Percentiles rank a stretch among this genome's conserved stretches.
Evolutionary conservation across 169 alveolate species (phyloP).

Genomic region (Plasmodium cynomolgi): DNA sequence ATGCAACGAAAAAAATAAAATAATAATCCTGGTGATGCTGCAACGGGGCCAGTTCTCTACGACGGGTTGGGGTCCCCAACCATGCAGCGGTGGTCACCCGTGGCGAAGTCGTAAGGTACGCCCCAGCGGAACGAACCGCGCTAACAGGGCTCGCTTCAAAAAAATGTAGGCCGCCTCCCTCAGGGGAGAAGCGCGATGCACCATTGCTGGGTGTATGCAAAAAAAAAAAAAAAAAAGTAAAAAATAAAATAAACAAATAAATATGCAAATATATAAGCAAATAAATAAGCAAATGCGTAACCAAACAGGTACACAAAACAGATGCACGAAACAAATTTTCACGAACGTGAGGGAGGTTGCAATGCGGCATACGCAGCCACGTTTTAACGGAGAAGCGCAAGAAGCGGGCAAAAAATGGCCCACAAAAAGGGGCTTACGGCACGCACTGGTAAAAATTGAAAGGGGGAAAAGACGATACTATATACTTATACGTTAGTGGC

Average conservation of each 20-base stretch:
- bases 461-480: neutral
- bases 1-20: neutral
- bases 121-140: neutral
- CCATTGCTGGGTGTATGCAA: neutral
- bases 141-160: neutral
- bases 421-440: neutral
- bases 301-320: neutral
- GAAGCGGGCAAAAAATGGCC: neutral
- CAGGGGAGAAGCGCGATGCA: neutral
- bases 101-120: neutral
- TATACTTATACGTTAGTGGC: neutral
- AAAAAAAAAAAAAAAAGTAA: neutral
- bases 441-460: neutral
- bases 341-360: neutral
- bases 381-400: neutral
- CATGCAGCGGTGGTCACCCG: neutral
- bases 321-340: neutral
- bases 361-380: neutral
- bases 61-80: neutral
- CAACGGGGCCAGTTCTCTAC: neutral
- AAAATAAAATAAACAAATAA: neutral
- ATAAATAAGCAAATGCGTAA: neutral
- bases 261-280: no score
- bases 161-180: neutral
- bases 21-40: neutral